These are phyloP conservation scores for Daldinia sp. DNA, from an alignment of 2,329 filamentous ascomycete species.

Conservation along the genomic window DNA sequence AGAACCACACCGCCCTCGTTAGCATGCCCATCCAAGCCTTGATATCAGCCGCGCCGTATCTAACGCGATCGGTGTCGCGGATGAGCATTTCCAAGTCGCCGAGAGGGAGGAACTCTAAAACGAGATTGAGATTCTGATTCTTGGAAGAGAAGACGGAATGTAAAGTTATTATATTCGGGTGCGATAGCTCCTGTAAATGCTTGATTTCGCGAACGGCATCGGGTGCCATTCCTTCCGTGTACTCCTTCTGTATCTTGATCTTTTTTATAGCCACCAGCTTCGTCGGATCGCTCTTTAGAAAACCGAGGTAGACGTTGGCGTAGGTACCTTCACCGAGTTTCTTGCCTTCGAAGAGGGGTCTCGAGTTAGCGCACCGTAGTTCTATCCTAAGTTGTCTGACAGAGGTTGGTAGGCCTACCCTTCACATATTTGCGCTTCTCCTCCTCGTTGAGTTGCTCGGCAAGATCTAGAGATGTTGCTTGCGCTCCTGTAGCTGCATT, in stretches of 20 bases:
- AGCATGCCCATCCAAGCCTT: conserved; percentile 99
- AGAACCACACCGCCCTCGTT: conserved; percentile 93
- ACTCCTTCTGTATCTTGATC: conserved; percentile 88
- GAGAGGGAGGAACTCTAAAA: conserved; percentile 92
- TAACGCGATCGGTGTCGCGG: conserved; percentile 80
- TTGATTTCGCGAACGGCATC: conserved; percentile 97
- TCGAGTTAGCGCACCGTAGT: conserved; percentile 23
- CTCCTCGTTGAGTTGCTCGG: conserved; percentile 85
- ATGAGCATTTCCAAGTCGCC: conserved; percentile 96
- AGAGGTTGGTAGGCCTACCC: conserved; percentile 61
- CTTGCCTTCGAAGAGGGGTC: conserved; percentile 68
- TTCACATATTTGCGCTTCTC: conserved; percentile 92
- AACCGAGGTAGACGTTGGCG: conserved; percentile 92
- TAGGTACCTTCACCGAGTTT: conserved; percentile 98
- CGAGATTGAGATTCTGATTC: conserved; percentile 94
- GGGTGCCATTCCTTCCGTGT: conserved; percentile 90
- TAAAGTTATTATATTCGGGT: conserved; percentile 95
- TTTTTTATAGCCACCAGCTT: conserved; percentile 91
- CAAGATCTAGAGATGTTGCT: conserved; percentile 63
- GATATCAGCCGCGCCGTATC: conserved; percentile 89
- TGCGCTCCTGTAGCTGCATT: conserved; percentile 49
- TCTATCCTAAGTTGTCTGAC: not conserved
- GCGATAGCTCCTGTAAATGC: conserved; percentile 91
- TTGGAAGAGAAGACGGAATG: conserved; percentile 95
- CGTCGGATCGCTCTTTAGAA: conserved; percentile 77